Percentiles rank a stretch among this genome's conserved stretches.
Conservation (phyloP, 2,329 filamentous ascomycete genomes). For the Albophoma yamanashiensis region DNA sequence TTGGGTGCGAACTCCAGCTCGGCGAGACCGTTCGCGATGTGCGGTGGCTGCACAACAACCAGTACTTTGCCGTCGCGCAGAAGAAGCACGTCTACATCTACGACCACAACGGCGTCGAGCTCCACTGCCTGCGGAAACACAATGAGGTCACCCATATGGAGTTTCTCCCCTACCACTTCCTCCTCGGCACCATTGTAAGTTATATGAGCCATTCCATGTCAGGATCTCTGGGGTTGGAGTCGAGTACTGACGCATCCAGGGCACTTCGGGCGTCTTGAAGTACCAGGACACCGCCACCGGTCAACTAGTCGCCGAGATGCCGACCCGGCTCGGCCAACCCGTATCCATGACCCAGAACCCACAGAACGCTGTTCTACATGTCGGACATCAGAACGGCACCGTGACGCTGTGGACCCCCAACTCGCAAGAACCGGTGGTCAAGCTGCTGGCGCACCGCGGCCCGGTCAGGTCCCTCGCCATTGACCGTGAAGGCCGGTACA, state of each 20-base stretch:
- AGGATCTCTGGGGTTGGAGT: not conserved
- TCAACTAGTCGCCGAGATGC: conserved; percentile 73
- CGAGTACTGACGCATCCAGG: conserved; percentile 29
- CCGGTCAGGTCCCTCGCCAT: conserved; percentile 79
- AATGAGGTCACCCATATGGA: conserved; percentile 88
- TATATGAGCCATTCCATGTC: not conserved
- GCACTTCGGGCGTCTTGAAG: conserved; percentile 73
- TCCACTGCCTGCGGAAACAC: conserved; percentile 86
- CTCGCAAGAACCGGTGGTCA: conserved; percentile 74
- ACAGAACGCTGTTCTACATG: conserved; percentile 82
- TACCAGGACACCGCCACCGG: conserved; percentile 96
- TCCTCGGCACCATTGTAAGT: conserved; percentile 74
- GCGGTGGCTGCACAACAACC: conserved; percentile 89
- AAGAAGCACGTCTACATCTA: conserved; percentile 98
- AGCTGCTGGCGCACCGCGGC: conserved; percentile 79
- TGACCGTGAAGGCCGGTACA: conserved; percentile 85
- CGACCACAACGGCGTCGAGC: conserved; percentile 78
- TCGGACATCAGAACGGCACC: conserved; percentile 89
- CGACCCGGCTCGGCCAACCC: conserved; percentile 75
- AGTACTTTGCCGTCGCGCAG: conserved; percentile 89
- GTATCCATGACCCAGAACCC: conserved; percentile 81
- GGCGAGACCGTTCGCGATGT: conserved; percentile 84
- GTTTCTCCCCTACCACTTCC: conserved; percentile 92
- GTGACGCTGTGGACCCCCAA: conserved; percentile 97
- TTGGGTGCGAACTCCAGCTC: conserved; percentile 85